Conservation (phyloP, 2,329 filamentous ascomycete genomes). For the Epichloe elymi region DNA sequence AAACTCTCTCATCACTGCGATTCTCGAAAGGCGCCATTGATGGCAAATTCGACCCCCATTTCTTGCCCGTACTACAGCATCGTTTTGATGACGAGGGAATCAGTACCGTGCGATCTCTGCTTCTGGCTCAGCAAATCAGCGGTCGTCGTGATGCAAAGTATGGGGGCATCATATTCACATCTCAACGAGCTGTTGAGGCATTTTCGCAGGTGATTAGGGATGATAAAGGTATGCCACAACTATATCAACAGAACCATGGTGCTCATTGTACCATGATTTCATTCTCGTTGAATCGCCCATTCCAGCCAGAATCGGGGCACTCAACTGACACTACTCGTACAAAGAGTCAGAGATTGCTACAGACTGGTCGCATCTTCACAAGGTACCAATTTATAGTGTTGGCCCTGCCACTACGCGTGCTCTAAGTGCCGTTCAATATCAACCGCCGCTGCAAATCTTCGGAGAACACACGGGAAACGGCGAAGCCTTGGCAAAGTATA, state of each 20-base stretch:
- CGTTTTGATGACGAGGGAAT: slow-evolving; percentile 49
- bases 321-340: not conserved
- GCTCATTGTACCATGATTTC: not conserved
- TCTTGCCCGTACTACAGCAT: slow-evolving; percentile 68
- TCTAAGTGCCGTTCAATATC: slow-evolving; percentile 40
- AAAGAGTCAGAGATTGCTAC: not conserved
- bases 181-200: slow-evolving; percentile 70
- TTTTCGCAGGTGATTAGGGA: slow-evolving; percentile 51
- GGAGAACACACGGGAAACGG: slow-evolving; percentile 79
- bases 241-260: not conserved
- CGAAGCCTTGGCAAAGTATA: slow-evolving; percentile 63
- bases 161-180: slow-evolving; percentile 70
- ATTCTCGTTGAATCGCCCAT: not conserved
- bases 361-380: slow-evolving; percentile 34
- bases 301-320: not conserved
- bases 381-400: slow-evolving; percentile 60
- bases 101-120: slow-evolving; percentile 34
- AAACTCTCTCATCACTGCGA: slow-evolving; percentile 32
- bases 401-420: slow-evolving; percentile 71
- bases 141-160: slow-evolving; percentile 31
- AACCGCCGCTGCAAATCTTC: slow-evolving; percentile 47
- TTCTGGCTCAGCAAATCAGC: slow-evolving; percentile 32
- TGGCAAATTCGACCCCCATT: slow-evolving; percentile 45
- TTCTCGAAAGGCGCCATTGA: slow-evolving; percentile 11
- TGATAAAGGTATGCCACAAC: slow-evolving; percentile 23